Base-by-base conservation (phyloP, 2,329 filamentous ascomycete species). In the Apiospora kogelbergensis region DNA sequence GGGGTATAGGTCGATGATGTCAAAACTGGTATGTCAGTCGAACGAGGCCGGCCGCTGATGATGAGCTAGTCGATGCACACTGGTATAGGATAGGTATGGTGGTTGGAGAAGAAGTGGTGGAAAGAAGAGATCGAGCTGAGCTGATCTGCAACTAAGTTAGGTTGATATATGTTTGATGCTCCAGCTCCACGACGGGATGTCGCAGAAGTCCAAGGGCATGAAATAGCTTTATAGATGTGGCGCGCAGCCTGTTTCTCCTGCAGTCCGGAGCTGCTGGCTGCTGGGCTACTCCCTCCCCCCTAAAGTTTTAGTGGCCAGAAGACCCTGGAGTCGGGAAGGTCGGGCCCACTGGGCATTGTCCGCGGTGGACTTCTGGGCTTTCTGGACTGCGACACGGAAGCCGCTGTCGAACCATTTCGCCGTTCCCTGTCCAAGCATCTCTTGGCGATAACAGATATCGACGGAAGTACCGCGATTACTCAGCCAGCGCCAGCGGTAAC, bases 151-250 rank as follows among this genome's bases (percentile, higher is more conserved):
- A 57, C 48, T 30, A 33, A 20, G 48, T n/a, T 42, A 42, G 15
- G 9, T 57, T 20, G 26, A 26, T 57, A 30, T 57, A 3, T 33
- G 30, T 57, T 3, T 33, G 48, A 24, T 57, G 26, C 48, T 57
- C 33, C 48, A 57, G 48, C 26, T 57, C 26, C 20, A 57, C 30
- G 26, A 9, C 7, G 20, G 48, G 30, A 24, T 57, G 48, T 57
- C 48, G 48, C 48, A 57, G 48, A 60, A 60, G 53, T n/a, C 53
- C 1, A 60, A 37, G 53, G 53, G 53, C 53, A 60, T 60, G 53
- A 60, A 60, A 60, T 60, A 37, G 26, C 37, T 60, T 60, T 60
- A 60, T 60, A 60, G 53, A n/a, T n/a, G 53, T 60, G 53, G 53
- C 53, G 24, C 53, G 7, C n/a, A 10, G 26, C 30, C 30, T 20